Conservation (phyloP, 169 alveolate species). For the Cyclospora cayetanensis region DNA sequence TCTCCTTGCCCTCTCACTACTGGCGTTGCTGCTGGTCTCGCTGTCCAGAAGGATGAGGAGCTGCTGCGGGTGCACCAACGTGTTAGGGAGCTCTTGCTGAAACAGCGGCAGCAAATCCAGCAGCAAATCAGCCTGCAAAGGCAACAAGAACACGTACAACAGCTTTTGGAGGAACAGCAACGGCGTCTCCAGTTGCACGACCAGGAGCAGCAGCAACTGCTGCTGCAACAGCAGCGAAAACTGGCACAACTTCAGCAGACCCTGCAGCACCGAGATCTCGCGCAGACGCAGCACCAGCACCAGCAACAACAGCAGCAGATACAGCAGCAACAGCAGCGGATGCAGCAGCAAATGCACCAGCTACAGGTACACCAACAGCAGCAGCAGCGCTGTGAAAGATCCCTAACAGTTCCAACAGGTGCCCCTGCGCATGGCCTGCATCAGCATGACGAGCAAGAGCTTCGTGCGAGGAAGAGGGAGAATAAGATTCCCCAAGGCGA, state of each 20-base stretch:
- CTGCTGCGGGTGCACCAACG: not conserved
- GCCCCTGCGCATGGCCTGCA: not conserved
- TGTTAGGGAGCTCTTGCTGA: not conserved
- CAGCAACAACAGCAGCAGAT: not conserved
- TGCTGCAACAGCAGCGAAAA: not conserved
- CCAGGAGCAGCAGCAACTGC: not conserved
- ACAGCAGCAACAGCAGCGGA: not conserved
- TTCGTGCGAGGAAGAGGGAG: not conserved
- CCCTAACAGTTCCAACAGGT: not conserved
- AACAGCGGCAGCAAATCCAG: slow-evolving; percentile 5
- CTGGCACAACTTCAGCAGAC: not conserved
- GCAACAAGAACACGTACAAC: not conserved
- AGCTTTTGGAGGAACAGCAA: not conserved
- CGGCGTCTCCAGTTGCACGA: not conserved
- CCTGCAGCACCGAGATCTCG: not conserved
- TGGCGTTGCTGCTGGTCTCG: not conserved
- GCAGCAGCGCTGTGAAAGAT: not conserved
- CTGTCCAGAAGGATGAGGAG: not conserved
- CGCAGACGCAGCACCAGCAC: not conserved
- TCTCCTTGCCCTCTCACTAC: not conserved
- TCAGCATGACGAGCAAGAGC: not conserved
- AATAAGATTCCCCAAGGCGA: not conserved
- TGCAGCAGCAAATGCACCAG: not conserved
- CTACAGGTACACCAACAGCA: not conserved
- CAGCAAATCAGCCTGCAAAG: not conserved